A percentile compares a stretch with the other conserved stretches of the same genome.
Conservation (phyloP, 2,329 filamentous ascomycete genomes). For the Pseudonectria foliicola region DNA sequence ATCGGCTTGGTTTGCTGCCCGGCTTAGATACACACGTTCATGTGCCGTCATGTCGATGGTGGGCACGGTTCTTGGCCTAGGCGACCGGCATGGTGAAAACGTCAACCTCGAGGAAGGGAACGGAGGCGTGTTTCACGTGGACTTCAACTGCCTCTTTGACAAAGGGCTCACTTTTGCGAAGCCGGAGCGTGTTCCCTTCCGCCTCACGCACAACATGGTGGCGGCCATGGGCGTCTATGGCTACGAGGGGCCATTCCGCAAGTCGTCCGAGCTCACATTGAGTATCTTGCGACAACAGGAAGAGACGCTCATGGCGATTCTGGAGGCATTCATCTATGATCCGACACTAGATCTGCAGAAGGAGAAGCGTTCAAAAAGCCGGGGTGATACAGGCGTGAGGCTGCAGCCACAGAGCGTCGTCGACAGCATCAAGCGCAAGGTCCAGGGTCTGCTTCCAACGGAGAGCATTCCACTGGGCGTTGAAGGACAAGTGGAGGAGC, state of each 20-base stretch:
- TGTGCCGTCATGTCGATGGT: slow-evolving; percentile 99
- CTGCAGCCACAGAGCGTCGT: slow-evolving; percentile 67
- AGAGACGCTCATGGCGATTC: slow-evolving; percentile 92
- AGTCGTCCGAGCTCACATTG: slow-evolving; percentile 83
- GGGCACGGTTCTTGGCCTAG: slow-evolving; percentile 85
- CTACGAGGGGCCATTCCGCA: slow-evolving; percentile 87
- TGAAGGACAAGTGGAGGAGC: slow-evolving; percentile 93
- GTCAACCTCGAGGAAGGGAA: slow-evolving; percentile 90
- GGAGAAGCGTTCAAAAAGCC: slow-evolving; percentile 45
- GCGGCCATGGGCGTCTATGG: slow-evolving; percentile 94
- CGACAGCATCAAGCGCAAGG: slow-evolving; percentile 80
- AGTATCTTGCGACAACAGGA: slow-evolving; percentile 80
- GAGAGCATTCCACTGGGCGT: slow-evolving; percentile 92
- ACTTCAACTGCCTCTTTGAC: slow-evolving; percentile 99
- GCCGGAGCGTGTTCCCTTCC: slow-evolving; percentile 91
- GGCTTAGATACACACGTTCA: slow-evolving; percentile 83
- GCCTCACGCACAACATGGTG: slow-evolving; percentile 96
- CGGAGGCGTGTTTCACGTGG: slow-evolving; percentile 92
- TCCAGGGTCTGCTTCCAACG: slow-evolving; percentile 73
- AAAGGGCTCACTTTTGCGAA: slow-evolving; percentile 94
- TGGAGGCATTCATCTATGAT: slow-evolving; percentile 96
- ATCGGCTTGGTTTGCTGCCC: slow-evolving; percentile 82
- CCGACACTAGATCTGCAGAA: slow-evolving; percentile 85
- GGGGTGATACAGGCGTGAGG: slow-evolving; percentile 36
- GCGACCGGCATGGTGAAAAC: slow-evolving; percentile 95